A percentile compares a stretch with the other conserved stretches of the same genome.
phyloP scores from a whole-genome alignment of 495 filamentous ascomycete genomes.

The Usnea hakonensis region DNA sequence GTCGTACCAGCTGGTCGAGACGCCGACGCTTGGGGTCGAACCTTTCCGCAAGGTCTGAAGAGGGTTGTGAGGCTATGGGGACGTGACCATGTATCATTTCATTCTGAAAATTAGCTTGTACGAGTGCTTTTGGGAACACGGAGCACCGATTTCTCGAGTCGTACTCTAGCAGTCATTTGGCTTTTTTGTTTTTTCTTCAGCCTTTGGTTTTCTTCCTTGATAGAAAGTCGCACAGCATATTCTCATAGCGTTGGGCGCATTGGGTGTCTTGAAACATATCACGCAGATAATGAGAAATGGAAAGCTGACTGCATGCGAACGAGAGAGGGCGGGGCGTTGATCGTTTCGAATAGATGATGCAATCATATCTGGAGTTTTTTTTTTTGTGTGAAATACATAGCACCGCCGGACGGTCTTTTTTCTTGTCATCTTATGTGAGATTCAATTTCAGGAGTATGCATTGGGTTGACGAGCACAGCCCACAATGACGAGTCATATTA shows the following conservation, averaged over 20 bases:
- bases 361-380: not conserved
- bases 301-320: not conserved
- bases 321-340: too few relatives aligned
- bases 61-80: not conserved
- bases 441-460: not conserved
- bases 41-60: slow-evolving; percentile 57
- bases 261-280: not conserved
- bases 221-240: not conserved
- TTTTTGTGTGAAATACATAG: not conserved
- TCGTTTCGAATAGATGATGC: not conserved
- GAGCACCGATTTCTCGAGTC: not conserved
- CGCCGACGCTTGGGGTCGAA: slow-evolving; percentile 79
- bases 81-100: not conserved
- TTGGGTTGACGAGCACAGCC: not conserved
- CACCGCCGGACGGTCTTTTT: not conserved
- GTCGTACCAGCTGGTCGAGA: slow-evolving; percentile 68
- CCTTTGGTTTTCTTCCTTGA: not conserved
- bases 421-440: too few relatives aligned
- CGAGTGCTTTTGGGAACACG: not conserved
- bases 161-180: too few relatives aligned
- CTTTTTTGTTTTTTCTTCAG: too few relatives aligned
- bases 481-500: not conserved
- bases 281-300: not conserved
- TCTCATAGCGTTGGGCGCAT: not conserved
- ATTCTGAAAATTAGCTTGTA: not conserved